Base-by-base conservation (phyloP, 441 rosid species). In the Populus trichocarpa region DNA sequence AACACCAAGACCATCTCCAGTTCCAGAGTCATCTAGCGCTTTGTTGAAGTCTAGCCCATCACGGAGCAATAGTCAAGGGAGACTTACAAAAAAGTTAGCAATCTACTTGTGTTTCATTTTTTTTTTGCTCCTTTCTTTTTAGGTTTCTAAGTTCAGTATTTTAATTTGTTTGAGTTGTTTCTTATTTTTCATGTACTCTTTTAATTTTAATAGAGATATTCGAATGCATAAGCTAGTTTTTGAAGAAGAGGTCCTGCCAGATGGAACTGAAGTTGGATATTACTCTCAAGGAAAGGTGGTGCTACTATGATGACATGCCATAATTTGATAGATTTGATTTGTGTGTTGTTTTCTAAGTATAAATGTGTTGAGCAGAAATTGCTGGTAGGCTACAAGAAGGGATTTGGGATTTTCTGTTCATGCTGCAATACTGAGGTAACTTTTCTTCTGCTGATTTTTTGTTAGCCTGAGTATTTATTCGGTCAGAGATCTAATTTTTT, bases 211-310 rank as follows among this genome's bases (percentile, higher is more conserved):
- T 72, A 96, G 98, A 92, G 99, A 96, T 82, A 75, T 90, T 83
- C 85, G 97, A 81, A 81, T 91, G 89, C 99, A 96, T 79, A 96
- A 89, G 81, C 82, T 91, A 82, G 98, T 92, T 50, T 96, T 96
- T 80, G 98, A 93, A 85, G 96, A 90, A 80, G 90, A 92, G 82
- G 78, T 89, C 63, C 86, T 96, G 84, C 93, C 91, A 33, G 97
- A 96, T 84, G 99, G 99, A 85, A 86, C 98, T 38, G 98, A 96
- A 88, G 90, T 96, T 67, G 95, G 91, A 32, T 93, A 96, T 86
- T 93, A 87, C 75, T 84, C 90, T 57, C 88, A 88, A 78, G 98
- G 99, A 83, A 75, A 93, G 97, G 99, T 92, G 80, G 84, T 78
- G 71, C 20, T 46, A 70, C 70, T 38, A 63, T 42, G 76, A 69